A percentile compares a stretch with the other conserved stretches of the same genome.
Evolutionary conservation across 208 protist genomes (phyloP).

Genomic region (Trypanosoma boissoni): DNA sequence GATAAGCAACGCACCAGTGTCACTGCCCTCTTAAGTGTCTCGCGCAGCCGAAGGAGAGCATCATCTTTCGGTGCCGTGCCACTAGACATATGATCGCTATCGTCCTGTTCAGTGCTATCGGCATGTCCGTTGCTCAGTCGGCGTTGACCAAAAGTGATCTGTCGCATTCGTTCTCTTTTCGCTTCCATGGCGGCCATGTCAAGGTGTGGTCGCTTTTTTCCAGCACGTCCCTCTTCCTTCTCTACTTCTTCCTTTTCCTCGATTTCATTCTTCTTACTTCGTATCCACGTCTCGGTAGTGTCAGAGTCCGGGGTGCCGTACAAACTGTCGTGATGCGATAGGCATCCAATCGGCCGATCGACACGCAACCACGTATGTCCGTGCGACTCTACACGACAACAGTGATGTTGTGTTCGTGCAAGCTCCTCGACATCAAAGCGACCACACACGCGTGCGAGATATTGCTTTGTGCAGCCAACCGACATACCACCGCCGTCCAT

Average conservation of each 20-base stretch:
- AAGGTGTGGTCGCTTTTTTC: background rate
- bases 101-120: too few relatives aligned
- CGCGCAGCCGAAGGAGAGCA: constrained; percentile 13
- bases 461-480: constrained; percentile 40
- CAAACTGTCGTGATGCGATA: constrained; percentile 58
- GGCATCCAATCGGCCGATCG: constrained; percentile 57
- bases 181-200: constrained; percentile 24
- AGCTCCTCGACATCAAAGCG: constrained; percentile 36
- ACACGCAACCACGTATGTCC: constrained; percentile 24
- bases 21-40: constrained; percentile 46
- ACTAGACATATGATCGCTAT: background rate
- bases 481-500: background rate
- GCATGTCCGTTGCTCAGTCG: background rate
- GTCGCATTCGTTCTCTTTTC: constrained; percentile 57
- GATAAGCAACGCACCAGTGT: constrained; percentile 31
- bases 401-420: constrained; percentile 41
- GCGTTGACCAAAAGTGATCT: constrained; percentile 35
- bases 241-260: constrained; percentile 1
- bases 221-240: background rate
- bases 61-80: background rate
- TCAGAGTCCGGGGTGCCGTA: constrained; percentile 63
- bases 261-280: constrained; percentile 7
- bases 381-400: constrained; percentile 2
- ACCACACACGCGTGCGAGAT: constrained; percentile 59
- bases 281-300: constrained; percentile 18